Percentiles rank a stretch among this genome's conserved stretches.
These are phyloP conservation scores for Carex parvula DNA, from an alignment of 176 grass and related monocot species.

Conservation along the genomic window DNA sequence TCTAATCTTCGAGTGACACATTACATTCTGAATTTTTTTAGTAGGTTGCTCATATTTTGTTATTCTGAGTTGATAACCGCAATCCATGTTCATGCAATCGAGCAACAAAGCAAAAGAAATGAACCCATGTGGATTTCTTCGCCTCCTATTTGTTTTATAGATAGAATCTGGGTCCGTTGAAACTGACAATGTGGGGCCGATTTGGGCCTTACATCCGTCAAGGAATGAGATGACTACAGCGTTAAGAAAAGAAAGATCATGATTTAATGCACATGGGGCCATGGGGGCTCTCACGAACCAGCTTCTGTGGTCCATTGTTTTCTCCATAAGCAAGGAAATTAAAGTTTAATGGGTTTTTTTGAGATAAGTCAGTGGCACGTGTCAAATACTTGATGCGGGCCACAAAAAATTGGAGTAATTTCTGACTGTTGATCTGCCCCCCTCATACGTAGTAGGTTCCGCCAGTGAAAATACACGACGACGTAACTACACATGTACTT, in stretches of 20 bases:
- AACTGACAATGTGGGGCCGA: background rate
- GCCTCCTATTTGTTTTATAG: background rate
- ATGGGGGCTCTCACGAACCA: no score
- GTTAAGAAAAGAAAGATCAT: background rate
- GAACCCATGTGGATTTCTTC: background rate
- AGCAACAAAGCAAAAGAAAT: background rate
- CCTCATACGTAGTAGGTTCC: no score
- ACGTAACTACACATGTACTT: no score
- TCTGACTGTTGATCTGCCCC: no score
- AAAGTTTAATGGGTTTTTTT: background rate
- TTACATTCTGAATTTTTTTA: background rate
- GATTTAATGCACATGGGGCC: background rate
- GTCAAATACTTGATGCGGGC: no score
- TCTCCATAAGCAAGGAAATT: background rate
- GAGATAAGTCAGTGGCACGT: background rate
- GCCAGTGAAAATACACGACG: no score
- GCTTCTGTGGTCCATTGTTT: slow-evolving; percentile 11
- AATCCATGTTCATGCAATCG: background rate
- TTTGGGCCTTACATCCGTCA: background rate
- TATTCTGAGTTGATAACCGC: background rate
- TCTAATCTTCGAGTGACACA: background rate
- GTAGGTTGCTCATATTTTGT: background rate
- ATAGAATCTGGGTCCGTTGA: background rate
- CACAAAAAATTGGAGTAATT: no score
- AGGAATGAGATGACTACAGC: background rate